phyloP scores from a whole-genome alignment of 805 yeast species.

The Saccharomycopsis schoenii region DNA sequence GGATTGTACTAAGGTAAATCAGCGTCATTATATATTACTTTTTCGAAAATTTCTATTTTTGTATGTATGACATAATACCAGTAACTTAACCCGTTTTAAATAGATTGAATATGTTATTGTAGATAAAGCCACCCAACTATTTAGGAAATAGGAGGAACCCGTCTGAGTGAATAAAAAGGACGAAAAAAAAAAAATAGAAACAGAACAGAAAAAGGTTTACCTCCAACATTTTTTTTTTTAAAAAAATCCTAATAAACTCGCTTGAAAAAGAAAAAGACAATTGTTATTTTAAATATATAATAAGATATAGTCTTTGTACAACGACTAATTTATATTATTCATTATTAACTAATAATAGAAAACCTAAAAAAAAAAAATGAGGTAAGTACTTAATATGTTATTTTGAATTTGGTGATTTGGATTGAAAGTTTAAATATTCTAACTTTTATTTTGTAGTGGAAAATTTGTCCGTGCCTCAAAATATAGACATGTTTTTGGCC shows the following conservation, averaged over 20 bases:
- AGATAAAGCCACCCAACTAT: not conserved
- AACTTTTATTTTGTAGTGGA: constrained; percentile 3
- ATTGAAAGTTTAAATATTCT: not conserved
- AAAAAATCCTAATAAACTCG: not conserved
- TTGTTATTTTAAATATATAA: not conserved
- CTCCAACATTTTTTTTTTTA: too few relatives aligned
- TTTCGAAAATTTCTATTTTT: not conserved
- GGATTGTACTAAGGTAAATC: too few relatives aligned
- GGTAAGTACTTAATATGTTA: not conserved
- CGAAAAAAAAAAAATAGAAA: not conserved
- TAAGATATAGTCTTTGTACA: not conserved
- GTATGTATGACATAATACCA: not conserved
- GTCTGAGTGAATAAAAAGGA: not conserved
- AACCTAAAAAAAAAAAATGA: not conserved
- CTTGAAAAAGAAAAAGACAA: not conserved
- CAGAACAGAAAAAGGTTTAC: not conserved
- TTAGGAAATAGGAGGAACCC: not conserved
- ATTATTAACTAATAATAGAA: not conserved
- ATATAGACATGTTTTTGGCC: constrained; percentile 94
- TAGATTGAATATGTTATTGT: not conserved
- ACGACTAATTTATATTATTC: not conserved
- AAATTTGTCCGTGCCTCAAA: constrained; percentile 94
- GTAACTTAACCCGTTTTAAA: not conserved
- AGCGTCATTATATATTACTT: not conserved
- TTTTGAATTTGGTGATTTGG: not conserved